Conservation (phyloP, 139 green algal genomes). For the Spirogloea muscicola region DNA sequence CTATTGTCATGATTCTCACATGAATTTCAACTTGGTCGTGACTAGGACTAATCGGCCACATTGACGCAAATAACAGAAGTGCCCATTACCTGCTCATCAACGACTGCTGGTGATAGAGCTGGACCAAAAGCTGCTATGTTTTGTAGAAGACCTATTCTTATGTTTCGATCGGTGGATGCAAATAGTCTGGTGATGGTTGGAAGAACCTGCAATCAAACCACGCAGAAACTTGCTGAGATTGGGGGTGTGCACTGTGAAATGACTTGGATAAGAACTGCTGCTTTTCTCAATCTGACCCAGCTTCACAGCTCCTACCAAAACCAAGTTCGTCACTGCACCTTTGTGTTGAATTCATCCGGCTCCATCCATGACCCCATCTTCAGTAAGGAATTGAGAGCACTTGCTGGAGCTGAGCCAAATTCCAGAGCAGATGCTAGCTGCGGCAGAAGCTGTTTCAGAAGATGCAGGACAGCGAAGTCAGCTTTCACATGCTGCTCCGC, state of each 20-base stretch:
- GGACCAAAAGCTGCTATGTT: slow-evolving; percentile 68
- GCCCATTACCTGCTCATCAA: slow-evolving; percentile 89
- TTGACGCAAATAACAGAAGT: too few relatives aligned
- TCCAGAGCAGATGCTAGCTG: slow-evolving; percentile 79
- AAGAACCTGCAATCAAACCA: slow-evolving; percentile 77
- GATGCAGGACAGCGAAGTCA: not conserved
- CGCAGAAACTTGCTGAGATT: too few relatives aligned
- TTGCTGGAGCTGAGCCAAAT: slow-evolving; percentile 74
- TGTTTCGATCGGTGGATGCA: slow-evolving; percentile 71
- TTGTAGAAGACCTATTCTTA: slow-evolving; percentile 84
- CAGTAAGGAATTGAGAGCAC: slow-evolving; percentile 74
- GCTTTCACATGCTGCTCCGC: not conserved
- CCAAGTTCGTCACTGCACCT: too few relatives aligned
- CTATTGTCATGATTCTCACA: too few relatives aligned
- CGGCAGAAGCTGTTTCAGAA: slow-evolving; percentile 51
- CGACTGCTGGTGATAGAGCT: slow-evolving; percentile 51
- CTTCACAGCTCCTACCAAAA: too few relatives aligned
- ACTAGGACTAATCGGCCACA: too few relatives aligned
- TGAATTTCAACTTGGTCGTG: too few relatives aligned
- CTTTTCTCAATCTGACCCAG: too few relatives aligned
- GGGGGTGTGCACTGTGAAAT: too few relatives aligned
- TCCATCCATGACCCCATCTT: slow-evolving; percentile 58
- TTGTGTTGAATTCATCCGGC: slow-evolving; percentile 68
- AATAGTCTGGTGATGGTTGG: slow-evolving; percentile 85
- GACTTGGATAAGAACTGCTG: too few relatives aligned